A percentile compares a stretch with the other conserved stretches of the same genome.
These are phyloP conservation scores for Globisporangium nodosum DNA, from an alignment of 352 stramenopile species.

Conservation along the genomic window DNA sequence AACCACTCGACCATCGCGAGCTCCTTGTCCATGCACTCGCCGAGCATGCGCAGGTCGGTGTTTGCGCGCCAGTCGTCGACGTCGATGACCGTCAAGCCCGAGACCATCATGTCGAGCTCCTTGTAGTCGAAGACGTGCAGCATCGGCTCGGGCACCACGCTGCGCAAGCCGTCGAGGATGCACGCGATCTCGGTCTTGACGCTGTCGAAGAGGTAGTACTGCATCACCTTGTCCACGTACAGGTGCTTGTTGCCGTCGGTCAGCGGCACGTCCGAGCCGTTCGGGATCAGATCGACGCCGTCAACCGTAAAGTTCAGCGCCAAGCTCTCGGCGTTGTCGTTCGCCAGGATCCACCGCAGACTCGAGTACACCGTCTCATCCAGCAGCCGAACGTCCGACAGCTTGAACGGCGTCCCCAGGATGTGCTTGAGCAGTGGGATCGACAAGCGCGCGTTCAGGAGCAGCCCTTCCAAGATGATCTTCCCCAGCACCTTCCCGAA, in stretches of 20 bases:
- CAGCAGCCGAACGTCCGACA: constrained; percentile 56
- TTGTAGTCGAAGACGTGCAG: constrained; percentile 98
- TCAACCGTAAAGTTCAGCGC: constrained; percentile 61
- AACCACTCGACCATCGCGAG: constrained; percentile 66
- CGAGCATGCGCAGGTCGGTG: constrained; percentile 44
- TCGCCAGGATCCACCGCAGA: constrained; percentile 54
- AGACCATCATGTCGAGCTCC: constrained; percentile 89
- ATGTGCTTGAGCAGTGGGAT: constrained; percentile 69
- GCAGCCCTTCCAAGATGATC: constrained; percentile 60
- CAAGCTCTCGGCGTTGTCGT: constrained; percentile 45
- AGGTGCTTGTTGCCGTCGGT: constrained; percentile 94
- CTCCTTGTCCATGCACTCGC: constrained; percentile 25
- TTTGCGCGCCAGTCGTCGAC: constrained; percentile 83
- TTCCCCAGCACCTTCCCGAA: constrained; percentile 68
- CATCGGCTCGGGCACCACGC: constrained; percentile 93
- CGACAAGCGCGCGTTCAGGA: constrained; percentile 61
- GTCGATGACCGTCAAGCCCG: constrained; percentile 75
- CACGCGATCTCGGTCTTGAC: constrained; percentile 86
- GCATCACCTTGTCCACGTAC: constrained; percentile 90
- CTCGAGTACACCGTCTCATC: constrained; percentile 73
- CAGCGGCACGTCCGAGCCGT: constrained; percentile 55
- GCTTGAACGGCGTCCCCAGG: constrained; percentile 45
- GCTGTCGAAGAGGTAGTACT: constrained; percentile 94
- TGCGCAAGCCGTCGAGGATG: constrained; percentile 86
- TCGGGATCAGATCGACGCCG: constrained; percentile 53